Evolutionary conservation across 768 basidiomycete species (phyloP).

Genomic region (Agaricus blazei): DNA sequence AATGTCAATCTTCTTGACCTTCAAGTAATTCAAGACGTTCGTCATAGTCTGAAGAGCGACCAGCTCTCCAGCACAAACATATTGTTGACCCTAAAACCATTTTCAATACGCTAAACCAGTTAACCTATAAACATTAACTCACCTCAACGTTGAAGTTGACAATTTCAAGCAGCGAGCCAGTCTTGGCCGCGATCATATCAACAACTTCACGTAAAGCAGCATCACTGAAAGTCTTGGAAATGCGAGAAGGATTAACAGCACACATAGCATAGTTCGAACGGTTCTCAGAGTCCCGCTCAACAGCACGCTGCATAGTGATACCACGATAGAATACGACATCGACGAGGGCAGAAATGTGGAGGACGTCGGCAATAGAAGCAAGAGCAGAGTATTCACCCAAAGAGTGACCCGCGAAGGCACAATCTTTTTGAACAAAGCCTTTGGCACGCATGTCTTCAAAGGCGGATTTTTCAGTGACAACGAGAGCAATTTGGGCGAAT

Average conservation of each 20-base stretch:
- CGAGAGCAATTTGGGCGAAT: conserved; percentile 97
- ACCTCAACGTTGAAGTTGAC: conserved; percentile 97
- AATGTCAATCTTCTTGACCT: conserved; percentile 94
- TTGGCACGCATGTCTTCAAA: conserved; percentile 98
- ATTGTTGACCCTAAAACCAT: conserved; percentile 86
- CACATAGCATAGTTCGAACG: conserved; percentile 99
- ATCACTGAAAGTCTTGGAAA: conserved; percentile 92
- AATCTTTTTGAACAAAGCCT: conserved; percentile 88
- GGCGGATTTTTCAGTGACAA: conserved; percentile 96
- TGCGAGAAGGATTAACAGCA: conserved; percentile 96
- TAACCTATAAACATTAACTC: conserved; percentile 12
- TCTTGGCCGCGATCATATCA: conserved; percentile 75
- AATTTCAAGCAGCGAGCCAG: conserved; percentile 86
- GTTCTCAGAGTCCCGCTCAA: conserved; percentile 90
- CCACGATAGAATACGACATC: conserved; percentile 99
- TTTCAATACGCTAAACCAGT: background rate
- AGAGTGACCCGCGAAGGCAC: conserved; percentile 96
- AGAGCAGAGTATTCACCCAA: conserved; percentile 98
- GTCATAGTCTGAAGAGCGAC: conserved; percentile 91
- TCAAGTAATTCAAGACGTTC: conserved; percentile 94
- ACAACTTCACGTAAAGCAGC: conserved; percentile 96
- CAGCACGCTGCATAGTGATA: conserved; percentile 99
- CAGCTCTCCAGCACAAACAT: conserved; percentile 97
- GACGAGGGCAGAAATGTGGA: conserved; percentile 90
- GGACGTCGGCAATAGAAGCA: conserved; percentile 94